Conservation (phyloP, 768 basidiomycete genomes). For the Lactarius vividus region DNA sequence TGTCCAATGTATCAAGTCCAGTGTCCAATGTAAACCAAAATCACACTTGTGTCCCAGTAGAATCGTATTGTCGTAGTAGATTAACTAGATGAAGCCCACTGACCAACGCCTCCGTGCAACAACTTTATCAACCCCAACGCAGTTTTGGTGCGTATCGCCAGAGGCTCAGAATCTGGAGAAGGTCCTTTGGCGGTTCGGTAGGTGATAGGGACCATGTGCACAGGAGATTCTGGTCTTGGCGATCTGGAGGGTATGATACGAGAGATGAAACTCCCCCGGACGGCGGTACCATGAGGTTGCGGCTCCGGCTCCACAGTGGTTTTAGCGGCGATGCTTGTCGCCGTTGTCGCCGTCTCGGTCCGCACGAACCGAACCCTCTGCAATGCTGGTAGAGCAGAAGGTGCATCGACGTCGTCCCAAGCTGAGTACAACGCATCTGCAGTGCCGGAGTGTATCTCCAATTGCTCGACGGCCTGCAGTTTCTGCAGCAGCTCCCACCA, state of each 20-base stretch:
- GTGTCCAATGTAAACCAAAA: not conserved
- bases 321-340: not conserved
- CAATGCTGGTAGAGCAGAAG: conserved; percentile 7
- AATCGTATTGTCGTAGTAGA: not conserved
- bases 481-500: conserved; percentile 15
- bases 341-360: not conserved
- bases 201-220: conserved; percentile 1
- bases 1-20: not conserved
- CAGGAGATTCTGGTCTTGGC: not conserved
- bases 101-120: not conserved
- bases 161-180: not conserved
- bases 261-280: conserved; percentile 7
- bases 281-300: not conserved
- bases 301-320: not conserved
- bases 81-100: not conserved
- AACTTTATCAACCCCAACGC: conserved; percentile 5
- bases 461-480: conserved; percentile 12
- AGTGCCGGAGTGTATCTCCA: conserved; percentile 2
- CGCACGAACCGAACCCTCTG: not conserved
- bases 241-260: conserved; percentile 16
- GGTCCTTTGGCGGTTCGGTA: not conserved
- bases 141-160: not conserved
- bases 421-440: conserved; percentile 2
- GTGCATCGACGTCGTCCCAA: conserved; percentile 10
- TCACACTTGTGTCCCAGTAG: not conserved